A percentile compares a stretch with the other conserved stretches of the same genome.
Evolutionary conservation across 176 grass and related monocot species (phyloP).

Genomic region (Raddia guianensis): DNA sequence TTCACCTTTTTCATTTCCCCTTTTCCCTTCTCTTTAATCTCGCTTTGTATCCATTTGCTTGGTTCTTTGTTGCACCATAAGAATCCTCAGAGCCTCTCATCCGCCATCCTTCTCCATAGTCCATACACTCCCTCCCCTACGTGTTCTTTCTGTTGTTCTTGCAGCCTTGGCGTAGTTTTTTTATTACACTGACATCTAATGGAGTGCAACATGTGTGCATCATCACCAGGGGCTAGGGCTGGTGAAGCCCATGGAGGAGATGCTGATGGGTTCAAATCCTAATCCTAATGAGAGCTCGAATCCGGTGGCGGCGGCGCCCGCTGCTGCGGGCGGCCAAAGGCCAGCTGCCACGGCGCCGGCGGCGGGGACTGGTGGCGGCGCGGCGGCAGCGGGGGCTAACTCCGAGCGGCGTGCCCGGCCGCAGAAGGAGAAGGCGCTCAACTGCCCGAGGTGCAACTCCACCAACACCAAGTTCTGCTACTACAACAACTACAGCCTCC

Average conservation of each 20-base stretch:
- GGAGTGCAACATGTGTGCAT: conserved; percentile 42
- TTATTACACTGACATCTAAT: conserved; percentile 30
- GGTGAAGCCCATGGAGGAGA: conserved; percentile 86
- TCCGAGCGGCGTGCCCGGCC: conserved; percentile 59
- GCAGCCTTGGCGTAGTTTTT: conserved; percentile 18
- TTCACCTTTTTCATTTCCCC: conserved; percentile 51
- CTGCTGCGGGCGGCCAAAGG: conserved; percentile 32
- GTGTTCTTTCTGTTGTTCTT: conserved; percentile 53
- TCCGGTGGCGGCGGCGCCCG: conserved; percentile 2
- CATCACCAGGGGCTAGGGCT: conserved; percentile 69
- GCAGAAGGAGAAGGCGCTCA: conserved; percentile 78
- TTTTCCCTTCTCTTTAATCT: conserved; percentile 64
- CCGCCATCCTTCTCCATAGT: background rate
- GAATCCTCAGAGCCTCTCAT: conserved; percentile 22
- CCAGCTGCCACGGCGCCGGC: background rate
- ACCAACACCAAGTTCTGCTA: conserved; percentile 98
- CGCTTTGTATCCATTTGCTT: conserved; percentile 79
- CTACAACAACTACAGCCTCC: conserved; percentile 95
- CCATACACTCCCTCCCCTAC: conserved; percentile 19
- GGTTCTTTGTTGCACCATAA: conserved; percentile 74
- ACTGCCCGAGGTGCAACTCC: conserved; percentile 86
- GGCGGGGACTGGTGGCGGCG: conserved; percentile 23
- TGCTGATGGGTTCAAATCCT: conserved; percentile 50
- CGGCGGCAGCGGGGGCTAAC: conserved; percentile 26
- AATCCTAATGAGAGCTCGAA: conserved; percentile 51